Evolutionary conservation across 129 eudicot genomes (phyloP).

Genomic region (Lactuca sativa): DNA sequence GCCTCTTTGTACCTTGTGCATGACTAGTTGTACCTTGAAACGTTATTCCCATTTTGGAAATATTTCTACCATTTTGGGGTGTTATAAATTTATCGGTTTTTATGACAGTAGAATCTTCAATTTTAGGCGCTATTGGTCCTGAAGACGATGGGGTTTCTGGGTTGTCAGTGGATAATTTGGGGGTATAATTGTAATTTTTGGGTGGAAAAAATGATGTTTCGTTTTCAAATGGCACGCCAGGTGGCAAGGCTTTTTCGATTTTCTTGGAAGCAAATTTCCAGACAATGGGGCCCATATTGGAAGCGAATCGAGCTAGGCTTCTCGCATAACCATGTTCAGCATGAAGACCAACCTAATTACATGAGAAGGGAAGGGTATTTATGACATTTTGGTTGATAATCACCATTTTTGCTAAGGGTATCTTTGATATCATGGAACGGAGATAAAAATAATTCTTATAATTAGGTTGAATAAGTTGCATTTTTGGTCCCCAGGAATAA

Average conservation of each 20-base stretch:
- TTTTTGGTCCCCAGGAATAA: not conserved
- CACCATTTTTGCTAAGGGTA: no score
- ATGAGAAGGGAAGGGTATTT: not conserved
- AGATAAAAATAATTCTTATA: no score
- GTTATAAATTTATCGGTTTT: conserved; percentile 24
- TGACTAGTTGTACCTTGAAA: conserved; percentile 18
- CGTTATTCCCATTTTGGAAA: conserved; percentile 43
- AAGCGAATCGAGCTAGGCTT: conserved; percentile 85
- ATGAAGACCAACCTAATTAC: conserved; percentile 67
- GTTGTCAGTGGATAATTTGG: conserved; percentile 26
- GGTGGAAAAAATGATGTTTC: conserved; percentile 34
- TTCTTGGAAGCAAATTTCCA: conserved; percentile 77
- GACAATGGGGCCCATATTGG: conserved; percentile 69
- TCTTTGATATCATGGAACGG: no score
- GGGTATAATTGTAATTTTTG: conserved; percentile 37
- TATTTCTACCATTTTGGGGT: conserved; percentile 42
- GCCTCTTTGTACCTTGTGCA: conserved; percentile 40
- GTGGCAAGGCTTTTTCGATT: conserved; percentile 51
- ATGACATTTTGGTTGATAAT: not conserved
- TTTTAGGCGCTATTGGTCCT: conserved; percentile 17
- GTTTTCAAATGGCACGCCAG: conserved; percentile 51
- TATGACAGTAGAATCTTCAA: conserved; percentile 17
- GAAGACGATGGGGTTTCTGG: conserved; percentile 41
- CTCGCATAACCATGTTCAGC: conserved; percentile 72
- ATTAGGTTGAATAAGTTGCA: not conserved